Conservation (phyloP, 495 filamentous ascomycete genomes). For the Aspergillus affinis region DNA sequence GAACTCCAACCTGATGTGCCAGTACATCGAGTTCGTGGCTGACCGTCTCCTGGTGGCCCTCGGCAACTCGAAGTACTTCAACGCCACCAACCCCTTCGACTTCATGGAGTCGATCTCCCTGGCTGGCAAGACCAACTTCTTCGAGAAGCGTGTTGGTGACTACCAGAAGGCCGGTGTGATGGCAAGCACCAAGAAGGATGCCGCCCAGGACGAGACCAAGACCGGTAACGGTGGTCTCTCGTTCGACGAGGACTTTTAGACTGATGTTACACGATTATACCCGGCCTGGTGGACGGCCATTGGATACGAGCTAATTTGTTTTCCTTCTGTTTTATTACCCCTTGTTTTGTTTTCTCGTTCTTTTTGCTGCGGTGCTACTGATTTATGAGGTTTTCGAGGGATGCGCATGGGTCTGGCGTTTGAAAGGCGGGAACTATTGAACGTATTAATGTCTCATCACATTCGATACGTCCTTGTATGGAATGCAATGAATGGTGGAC, state of each 20-base stretch:
- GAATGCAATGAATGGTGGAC: conserved; percentile 21
- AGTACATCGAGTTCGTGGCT: conserved; percentile 99
- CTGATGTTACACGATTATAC: conserved; percentile 25
- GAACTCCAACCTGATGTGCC: conserved; percentile 96
- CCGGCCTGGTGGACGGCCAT: conserved; percentile 24
- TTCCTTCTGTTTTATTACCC: conserved; percentile 28
- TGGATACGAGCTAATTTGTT: conserved; percentile 29
- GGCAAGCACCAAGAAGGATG: conserved; percentile 82
- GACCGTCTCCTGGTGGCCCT: conserved; percentile 90
- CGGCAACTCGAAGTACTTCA: conserved; percentile 91
- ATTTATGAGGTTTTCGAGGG: conserved; percentile 37
- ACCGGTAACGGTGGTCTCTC: conserved; percentile 73
- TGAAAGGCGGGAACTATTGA: conserved; percentile 21
- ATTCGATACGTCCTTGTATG: conserved; percentile 10
- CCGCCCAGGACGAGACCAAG: conserved; percentile 54
- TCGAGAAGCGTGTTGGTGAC: conserved; percentile 99
- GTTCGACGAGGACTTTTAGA: conserved; percentile 98
- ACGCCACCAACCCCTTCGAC: conserved; percentile 93
- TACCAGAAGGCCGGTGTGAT: conserved; percentile 99
- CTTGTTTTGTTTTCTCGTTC: conserved; percentile 7
- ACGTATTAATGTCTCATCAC: conserved; percentile 12
- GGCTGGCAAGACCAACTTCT: conserved; percentile 99
- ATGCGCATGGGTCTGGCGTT: conserved; percentile 47
- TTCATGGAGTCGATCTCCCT: conserved; percentile 99
- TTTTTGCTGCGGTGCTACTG: conserved; percentile 23